Conservation (phyloP, 2,329 filamentous ascomycete species). For the Epichloe glyceriae region DNA sequence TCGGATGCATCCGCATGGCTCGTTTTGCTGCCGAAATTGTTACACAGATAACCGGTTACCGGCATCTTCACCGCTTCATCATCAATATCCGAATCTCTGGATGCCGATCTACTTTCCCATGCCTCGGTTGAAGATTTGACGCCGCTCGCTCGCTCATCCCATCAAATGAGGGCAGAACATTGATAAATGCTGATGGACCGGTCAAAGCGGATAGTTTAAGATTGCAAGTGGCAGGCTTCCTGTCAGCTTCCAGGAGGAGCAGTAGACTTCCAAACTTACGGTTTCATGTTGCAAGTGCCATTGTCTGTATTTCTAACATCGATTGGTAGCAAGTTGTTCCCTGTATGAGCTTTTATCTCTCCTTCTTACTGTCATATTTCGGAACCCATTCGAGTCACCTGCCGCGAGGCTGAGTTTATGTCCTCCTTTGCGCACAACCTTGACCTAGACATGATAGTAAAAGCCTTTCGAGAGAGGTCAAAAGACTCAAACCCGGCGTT, state of each 20-base stretch:
- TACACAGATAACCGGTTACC: constrained; percentile 3
- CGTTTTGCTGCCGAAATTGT: constrained; percentile 1
- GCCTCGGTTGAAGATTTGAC: not conserved
- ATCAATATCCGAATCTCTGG: constrained; percentile 1
- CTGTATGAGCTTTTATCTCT: not conserved
- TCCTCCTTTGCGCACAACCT: not conserved
- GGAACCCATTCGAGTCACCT: too few relatives aligned
- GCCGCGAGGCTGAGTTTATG: not conserved
- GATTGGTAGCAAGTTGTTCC: too few relatives aligned
- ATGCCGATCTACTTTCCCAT: not conserved
- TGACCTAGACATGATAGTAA: not conserved
- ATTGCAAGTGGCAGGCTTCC: not conserved
- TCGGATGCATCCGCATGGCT: constrained; percentile 1
- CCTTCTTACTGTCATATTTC: not conserved
- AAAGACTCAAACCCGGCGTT: not conserved
- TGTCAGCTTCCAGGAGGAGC: not conserved
- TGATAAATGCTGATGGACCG: not conserved
- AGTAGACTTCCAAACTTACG: not conserved
- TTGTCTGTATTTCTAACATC: not conserved
- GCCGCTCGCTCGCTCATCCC: constrained; percentile 2
- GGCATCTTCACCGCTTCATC: constrained; percentile 5
- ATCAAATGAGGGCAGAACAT: not conserved
- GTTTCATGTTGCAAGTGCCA: not conserved
- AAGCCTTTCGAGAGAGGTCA: not conserved
- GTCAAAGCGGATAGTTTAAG: not conserved